Percentiles rank a stretch among this genome's conserved stretches.
Evolutionary conservation across 768 basidiomycete genomes (phyloP).

Genomic region (Termitomyces sp.): DNA sequence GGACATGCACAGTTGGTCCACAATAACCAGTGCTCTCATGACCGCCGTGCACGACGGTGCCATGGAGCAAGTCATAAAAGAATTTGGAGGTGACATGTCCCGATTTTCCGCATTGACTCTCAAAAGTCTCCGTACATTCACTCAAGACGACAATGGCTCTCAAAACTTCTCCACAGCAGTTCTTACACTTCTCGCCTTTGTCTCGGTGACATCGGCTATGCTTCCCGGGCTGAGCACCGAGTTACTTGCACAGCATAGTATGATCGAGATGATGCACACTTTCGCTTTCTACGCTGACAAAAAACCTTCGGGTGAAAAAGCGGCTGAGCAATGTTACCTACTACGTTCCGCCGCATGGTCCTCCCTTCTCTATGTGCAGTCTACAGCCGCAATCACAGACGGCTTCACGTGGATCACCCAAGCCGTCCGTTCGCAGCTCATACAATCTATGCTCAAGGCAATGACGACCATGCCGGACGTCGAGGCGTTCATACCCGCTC

Average conservation of each 20-base stretch:
- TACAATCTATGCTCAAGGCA: not conserved
- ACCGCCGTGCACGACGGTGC: too few species aligned
- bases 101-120: not conserved
- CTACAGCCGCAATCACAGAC: not conserved
- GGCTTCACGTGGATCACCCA: conserved; percentile 1
- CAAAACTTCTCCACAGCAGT: not conserved
- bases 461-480: not conserved
- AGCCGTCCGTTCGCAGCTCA: not conserved
- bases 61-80: not conserved
- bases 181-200: not conserved
- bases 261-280: not conserved
- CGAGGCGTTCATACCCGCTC: too few species aligned
- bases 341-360: not conserved
- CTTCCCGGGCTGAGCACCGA: not conserved
- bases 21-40: not conserved
- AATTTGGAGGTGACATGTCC: not conserved
- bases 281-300: not conserved
- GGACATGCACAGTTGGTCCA: not conserved
- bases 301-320: not conserved
- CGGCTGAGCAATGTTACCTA: not conserved
- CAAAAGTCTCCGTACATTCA: not conserved
- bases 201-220: not conserved
- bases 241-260: not conserved
- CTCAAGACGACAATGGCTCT: not conserved
- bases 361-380: not conserved